Base-by-base conservation (phyloP, 345 rosid genomes). In the Nephelium lappaceum region DNA sequence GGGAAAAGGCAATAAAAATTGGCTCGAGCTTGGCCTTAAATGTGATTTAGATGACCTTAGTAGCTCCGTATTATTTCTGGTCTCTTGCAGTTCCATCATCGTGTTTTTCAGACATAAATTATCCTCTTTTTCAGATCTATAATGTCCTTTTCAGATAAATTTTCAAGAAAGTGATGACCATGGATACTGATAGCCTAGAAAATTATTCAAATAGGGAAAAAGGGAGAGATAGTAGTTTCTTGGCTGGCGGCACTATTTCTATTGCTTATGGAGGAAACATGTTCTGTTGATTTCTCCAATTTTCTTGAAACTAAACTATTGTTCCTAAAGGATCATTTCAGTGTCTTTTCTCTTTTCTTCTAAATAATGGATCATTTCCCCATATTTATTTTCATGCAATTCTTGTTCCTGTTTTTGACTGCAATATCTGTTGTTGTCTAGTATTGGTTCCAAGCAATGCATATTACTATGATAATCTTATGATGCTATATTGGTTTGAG, bases 121-220 rank as follows among this genome's bases (percentile, higher is more conserved):
- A 7, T 45, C 51, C 36, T 31, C 36, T 31, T 27, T 27, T 27
- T 1, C 31, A 27, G 31, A 27, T 27, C 1, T 27, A 27, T 27
- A 0, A 27, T 27, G 31, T 27, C 31, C 2, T 31, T 31, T 31
- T 31, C 58, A 53, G 58, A 53, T 53, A 19, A 49, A 16, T 55
- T 9, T 45, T 7, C 61, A 70, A 16, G 42, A 49, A 70, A 18
- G 1, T 47, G 38, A 21, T 49, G 61, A 51, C 27, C 11, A 3
- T 27, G 51, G 51, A 14, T n/a, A 67, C 8, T 31, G 31, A 71
- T 31, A 31, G 31, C 62, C 11, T 51, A 51, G 62, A 49, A 71
- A 31, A 71, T 43, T 14, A 71, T 14, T 27, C 62, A 53, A 71
- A 51, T 53, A 53, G n/a, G 19, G 43, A 31, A 71, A 53, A 71